Base-by-base conservation (phyloP, 1,139 yeast genomes). In the Geotrichum siamense region DNA sequence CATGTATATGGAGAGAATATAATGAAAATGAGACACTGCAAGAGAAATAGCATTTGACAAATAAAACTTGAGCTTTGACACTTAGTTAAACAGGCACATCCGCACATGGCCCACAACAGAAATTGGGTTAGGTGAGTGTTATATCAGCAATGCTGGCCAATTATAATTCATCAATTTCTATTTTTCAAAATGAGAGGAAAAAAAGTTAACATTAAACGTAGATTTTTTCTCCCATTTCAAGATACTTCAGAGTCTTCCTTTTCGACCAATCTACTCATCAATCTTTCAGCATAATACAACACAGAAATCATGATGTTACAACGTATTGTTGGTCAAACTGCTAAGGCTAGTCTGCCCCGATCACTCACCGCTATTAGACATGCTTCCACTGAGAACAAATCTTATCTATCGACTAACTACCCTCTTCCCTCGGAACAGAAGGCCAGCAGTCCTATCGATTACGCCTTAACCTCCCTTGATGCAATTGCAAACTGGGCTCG, bases 401-500 rank as follows among this genome's bases (percentile, higher is more conserved):
- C 51, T 25, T 41, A 48, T 8, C 52, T 73, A 58, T 73, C 76
- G 42, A 72, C 76, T 3, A 71, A 76, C 57, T 67, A 64, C 47
- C 82, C 82, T 6, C 66, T 76, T 35, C 69, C 77, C 26, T 65
- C 75, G 8, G 71, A 74, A 53, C 67, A 71, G 48, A 74, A 75
- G 52, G 70, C 76, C 30, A 60, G 68, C 48, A 74, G 69, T 52
- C 81, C 83, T 15, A 67, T 83, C 51, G 95, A 85, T 66, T 84
- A 85, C 58, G 91, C 87, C 5, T 72, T 84, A 60, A 84, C 94
- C n/a, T 76, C 91, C 22, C 69, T 84, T 55, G 95, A 85, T 60
- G 78, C 81, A 50, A 76, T 84, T 54, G 91, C 89, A 55, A 82
- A 82, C 69, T 85, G 95, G 95, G 94, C 93, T 2, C 77, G 95